These are phyloP conservation scores for Chaetomium strumarium DNA, from an alignment of 2,329 filamentous ascomycete species.

Conservation along the genomic window DNA sequence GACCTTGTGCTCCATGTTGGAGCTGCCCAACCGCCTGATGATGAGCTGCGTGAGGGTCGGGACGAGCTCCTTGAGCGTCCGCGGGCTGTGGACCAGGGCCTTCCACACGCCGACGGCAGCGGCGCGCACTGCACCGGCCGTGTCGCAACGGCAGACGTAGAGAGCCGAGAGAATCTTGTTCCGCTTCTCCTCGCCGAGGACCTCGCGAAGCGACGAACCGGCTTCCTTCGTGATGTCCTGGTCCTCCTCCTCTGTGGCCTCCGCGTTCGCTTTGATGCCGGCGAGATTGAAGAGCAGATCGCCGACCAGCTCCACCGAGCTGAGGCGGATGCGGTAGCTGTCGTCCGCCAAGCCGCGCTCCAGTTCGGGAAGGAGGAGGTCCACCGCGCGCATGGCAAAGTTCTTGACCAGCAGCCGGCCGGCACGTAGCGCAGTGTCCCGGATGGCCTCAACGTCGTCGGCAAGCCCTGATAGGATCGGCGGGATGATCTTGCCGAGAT, in stretches of 20 bases:
- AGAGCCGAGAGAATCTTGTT: conserved; percentile 96
- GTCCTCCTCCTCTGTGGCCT: conserved; percentile 73
- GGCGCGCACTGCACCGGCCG: conserved; percentile 80
- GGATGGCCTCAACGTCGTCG: conserved; percentile 92
- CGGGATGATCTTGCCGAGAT: conserved; percentile 91
- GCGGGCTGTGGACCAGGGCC: conserved; percentile 84
- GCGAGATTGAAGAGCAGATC: conserved; percentile 97
- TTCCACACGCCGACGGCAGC: conserved; percentile 96
- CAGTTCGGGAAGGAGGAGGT: conserved; percentile 86
- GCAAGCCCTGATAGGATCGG: conserved; percentile 90
- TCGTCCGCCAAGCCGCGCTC: conserved; percentile 96
- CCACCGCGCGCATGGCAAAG: conserved; percentile 90
- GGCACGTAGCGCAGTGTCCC: conserved; percentile 91
- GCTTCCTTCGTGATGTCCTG: conserved; percentile 74
- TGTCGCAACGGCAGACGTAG: conserved; percentile 97
- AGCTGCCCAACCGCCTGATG: conserved; percentile 86
- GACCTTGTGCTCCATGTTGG: conserved; percentile 97
- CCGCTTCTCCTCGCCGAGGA: conserved; percentile 90
- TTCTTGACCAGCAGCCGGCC: conserved; percentile 96
- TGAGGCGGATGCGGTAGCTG: conserved; percentile 94
- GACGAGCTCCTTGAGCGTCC: conserved; percentile 89
- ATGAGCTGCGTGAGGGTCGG: conserved; percentile 92
- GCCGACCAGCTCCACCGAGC: conserved; percentile 94
- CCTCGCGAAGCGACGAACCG: conserved; percentile 85
- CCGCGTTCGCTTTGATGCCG: conserved; percentile 75